These are phyloP conservation scores for Chondrus crispus DNA, from an alignment of 23 red algal species.

Conservation along the genomic window DNA sequence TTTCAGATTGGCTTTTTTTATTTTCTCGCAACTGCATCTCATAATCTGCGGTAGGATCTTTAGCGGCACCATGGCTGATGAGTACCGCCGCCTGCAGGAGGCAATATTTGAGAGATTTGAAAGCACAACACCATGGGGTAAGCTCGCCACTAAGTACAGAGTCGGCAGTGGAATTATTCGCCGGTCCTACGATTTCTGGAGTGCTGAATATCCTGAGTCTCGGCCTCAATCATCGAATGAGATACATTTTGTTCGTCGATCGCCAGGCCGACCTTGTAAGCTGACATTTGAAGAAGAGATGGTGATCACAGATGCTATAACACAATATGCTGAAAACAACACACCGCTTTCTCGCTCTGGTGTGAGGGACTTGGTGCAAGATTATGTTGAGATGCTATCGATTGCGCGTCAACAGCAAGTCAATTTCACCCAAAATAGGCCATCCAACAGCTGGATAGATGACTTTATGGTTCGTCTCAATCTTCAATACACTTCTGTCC, in stretches of 20 bases:
- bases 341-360: not conserved
- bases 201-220: not conserved
- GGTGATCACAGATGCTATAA: not conserved
- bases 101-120: not conserved
- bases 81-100: not conserved
- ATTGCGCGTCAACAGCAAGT: not conserved
- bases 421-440: not conserved
- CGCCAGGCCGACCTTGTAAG: not conserved
- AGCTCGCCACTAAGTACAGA: not conserved
- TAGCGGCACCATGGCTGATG: no score
- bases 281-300: not conserved
- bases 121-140: not conserved
- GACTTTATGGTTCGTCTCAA: not conserved
- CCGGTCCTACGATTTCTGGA: not conserved
- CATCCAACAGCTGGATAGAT: conserved; percentile 1
- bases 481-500: not conserved
- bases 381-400: not conserved
- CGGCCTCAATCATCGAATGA: not conserved
- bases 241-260: not conserved
- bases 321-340: not conserved
- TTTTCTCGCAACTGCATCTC: no score
- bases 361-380: not conserved
- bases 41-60: no score
- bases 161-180: not conserved
- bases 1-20: no score